These are phyloP conservation scores for Castanopsis chinensis DNA, from an alignment of 306 rosid genomes.

Conservation along the genomic window DNA sequence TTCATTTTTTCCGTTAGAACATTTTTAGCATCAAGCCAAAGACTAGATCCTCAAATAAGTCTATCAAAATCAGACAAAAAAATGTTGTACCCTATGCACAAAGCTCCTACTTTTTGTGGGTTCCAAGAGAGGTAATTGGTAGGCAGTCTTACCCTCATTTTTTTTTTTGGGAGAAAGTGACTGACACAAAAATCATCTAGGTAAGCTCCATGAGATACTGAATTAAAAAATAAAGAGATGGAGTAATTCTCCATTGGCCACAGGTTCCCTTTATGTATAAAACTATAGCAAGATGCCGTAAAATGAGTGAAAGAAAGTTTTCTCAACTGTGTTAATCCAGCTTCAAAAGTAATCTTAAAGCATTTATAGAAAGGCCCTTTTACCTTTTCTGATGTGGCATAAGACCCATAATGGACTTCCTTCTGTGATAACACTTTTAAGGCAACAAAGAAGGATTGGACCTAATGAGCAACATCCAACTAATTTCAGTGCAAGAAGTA, in stretches of 20 bases:
- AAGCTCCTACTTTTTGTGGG: too few species aligned
- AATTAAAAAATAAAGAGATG: background rate
- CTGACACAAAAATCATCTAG: background rate
- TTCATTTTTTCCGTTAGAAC: too few species aligned
- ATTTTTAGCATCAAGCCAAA: background rate
- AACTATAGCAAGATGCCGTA: constrained; percentile 3
- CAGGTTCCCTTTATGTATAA: background rate
- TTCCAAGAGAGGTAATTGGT: too few species aligned
- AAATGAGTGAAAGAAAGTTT: constrained; percentile 1
- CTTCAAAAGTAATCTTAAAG: constrained; percentile 6
- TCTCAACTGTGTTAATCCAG: constrained; percentile 7
- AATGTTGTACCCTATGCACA: too few species aligned
- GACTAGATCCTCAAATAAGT: background rate
- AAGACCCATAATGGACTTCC: constrained; percentile 75
- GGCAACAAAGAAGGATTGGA: constrained; percentile 59
- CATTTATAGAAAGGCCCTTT: constrained; percentile 13
- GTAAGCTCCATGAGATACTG: background rate
- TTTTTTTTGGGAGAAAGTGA: too few species aligned
- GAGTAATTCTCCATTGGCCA: background rate
- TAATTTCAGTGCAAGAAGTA: background rate
- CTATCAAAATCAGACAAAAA: background rate
- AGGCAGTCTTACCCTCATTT: too few species aligned
- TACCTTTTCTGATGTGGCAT: constrained; percentile 89
- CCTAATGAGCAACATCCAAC: constrained; percentile 39
- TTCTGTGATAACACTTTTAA: constrained; percentile 60